Evolutionary conservation across 106 monocot genomes (phyloP).

Genomic region (Acorus gramineus): DNA sequence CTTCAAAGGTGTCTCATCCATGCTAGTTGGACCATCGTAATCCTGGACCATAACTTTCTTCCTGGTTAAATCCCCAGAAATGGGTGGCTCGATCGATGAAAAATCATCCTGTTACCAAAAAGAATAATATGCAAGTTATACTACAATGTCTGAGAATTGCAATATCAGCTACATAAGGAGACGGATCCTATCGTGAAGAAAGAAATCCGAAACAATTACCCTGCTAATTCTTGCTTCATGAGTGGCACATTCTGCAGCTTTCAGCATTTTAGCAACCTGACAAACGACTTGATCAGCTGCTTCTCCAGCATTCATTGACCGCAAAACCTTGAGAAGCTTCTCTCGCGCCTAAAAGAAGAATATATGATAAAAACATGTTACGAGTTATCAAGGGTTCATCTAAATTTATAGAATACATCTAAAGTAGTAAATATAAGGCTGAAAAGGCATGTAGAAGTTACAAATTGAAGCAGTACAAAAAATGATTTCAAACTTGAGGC

Average conservation of each 20-base stretch:
- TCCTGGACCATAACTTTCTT: constrained; percentile 17
- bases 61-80: constrained; percentile 19
- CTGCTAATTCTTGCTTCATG: constrained; percentile 48
- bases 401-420: too few species aligned
- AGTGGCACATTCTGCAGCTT: constrained; percentile 37
- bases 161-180: too few species aligned
- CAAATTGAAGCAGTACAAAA: too few species aligned
- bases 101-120: constrained; percentile 51
- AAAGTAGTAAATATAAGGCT: too few species aligned
- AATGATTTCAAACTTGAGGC: too few species aligned
- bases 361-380: not conserved
- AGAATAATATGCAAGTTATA: not conserved
- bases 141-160: too few species aligned
- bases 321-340: constrained; percentile 46
- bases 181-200: not conserved
- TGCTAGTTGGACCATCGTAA: constrained; percentile 17
- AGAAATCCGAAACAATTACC: constrained; percentile 20
- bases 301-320: constrained; percentile 63
- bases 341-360: constrained; percentile 59
- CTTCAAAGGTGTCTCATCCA: constrained; percentile 45
- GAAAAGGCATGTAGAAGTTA: too few species aligned
- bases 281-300: constrained; percentile 67
- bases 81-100: constrained; percentile 8
- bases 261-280: constrained; percentile 74
- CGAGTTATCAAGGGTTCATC: too few species aligned